Base-by-base conservation (phyloP, 371 early-diverging fungal genomes). In the Conidiobolus incongruus region DNA sequence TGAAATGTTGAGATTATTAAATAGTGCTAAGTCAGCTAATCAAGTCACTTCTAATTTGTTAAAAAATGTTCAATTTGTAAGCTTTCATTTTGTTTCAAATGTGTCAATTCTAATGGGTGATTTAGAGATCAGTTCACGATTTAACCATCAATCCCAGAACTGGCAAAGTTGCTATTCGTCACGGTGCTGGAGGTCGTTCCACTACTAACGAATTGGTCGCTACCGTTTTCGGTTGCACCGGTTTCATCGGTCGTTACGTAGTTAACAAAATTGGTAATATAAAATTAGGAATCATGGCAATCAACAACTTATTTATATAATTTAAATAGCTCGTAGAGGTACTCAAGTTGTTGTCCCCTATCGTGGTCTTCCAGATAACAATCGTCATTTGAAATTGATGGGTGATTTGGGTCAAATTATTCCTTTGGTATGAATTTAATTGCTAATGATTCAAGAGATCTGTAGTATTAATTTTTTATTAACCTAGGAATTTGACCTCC, bases 331-430 rank as follows among this genome's bases (percentile, higher is more conserved):
- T 35, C 65, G 68, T 36, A 55, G 72, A 52, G 96, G 94, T 45
- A 85, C 91, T 29, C 80, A 82, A 48, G 82, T 95, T 20, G 75
- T 95, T 47, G 70, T 81, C 28, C 86, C 96, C 19, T 87, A 81
- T 59, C 81, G 96, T 50, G 92, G 89, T 40, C 64, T 75, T 49
- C 77, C 77, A 48, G 87, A 88, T 49, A 63, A 73, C 23, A 58
- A 60, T 44, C 66, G 91, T 47, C 89, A 86, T 55, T 65, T 93
- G 53, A 85, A 80, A 66, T 69, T 81, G 5, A 77, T 77, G 55
- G 96, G 93, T 40, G 96, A 95, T 61, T 67, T 95, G 30, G 96
- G 96, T 44, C 85, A 89, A 66, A 70, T 95, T 38, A 66, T 88
- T 34, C 87, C 84, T 44, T 58, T 84, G 66, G 78, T 75, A 60